A percentile compares a stretch with the other conserved stretches of the same genome.
phyloP scores from a whole-genome alignment of 352 stramenopile genomes.

The Aphanomyces astaci region DNA sequence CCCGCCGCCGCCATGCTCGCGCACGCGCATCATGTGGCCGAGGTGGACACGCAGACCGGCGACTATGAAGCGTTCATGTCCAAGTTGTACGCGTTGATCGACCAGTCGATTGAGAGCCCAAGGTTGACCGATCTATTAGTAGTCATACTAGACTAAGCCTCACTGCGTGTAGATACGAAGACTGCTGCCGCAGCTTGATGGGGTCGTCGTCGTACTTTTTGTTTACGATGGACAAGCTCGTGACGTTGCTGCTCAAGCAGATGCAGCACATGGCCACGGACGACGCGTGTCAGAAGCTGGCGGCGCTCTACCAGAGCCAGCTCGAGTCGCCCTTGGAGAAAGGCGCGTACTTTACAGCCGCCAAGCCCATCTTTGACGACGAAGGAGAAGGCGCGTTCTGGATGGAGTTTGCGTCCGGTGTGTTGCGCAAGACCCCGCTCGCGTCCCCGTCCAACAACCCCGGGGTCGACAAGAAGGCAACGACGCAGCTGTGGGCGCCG shows the following conservation, averaged over 20 bases:
- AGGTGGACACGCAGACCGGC: slow-evolving; percentile 60
- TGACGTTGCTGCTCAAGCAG: slow-evolving; percentile 79
- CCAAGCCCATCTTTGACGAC: slow-evolving; percentile 60
- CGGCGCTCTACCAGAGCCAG: slow-evolving; percentile 24
- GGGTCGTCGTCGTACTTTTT: slow-evolving; percentile 86
- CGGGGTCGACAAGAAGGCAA: slow-evolving; percentile 22
- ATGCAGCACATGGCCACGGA: slow-evolving; percentile 80
- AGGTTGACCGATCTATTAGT: too few species aligned
- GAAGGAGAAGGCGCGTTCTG: slow-evolving; percentile 74
- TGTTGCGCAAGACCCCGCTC: slow-evolving; percentile 65
- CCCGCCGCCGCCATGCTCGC: slow-evolving; percentile 68
- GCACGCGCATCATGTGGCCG: slow-evolving; percentile 50
- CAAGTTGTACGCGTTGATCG: slow-evolving; percentile 79
- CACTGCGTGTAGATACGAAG: slow-evolving; percentile 45
- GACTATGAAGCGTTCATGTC: slow-evolving; percentile 83
- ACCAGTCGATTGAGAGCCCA: slow-evolving; percentile 77
- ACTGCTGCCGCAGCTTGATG: slow-evolving; percentile 83
- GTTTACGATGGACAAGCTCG: slow-evolving; percentile 89
- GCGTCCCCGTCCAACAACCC: slow-evolving; percentile 23
- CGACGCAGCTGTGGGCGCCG: slow-evolving; percentile 77
- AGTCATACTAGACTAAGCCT: too few species aligned
- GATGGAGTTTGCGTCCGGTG: slow-evolving; percentile 74
- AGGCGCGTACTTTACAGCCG: slow-evolving; percentile 58
- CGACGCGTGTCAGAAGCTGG: slow-evolving; percentile 71
- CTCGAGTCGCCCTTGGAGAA: slow-evolving; percentile 28